Conservation (phyloP, 176 grass and related monocot genomes). For the Triticum monococcum region DNA sequence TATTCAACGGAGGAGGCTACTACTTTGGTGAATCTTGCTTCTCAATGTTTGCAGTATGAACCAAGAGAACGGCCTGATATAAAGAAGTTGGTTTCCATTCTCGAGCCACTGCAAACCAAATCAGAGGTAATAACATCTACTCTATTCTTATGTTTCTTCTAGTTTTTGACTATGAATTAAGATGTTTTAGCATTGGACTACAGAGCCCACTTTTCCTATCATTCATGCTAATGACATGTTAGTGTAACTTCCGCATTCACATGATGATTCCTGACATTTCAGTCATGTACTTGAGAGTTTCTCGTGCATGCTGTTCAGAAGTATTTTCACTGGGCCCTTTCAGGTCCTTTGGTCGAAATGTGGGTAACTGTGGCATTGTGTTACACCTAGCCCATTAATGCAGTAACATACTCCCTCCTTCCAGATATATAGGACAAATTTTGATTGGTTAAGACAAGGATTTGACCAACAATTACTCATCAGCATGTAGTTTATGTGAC, state of each 20-base stretch:
- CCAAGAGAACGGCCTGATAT: conserved; percentile 77
- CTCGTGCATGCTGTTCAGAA: background rate
- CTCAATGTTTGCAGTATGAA: conserved; percentile 89
- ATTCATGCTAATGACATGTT: background rate
- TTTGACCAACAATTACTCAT: too few relatives aligned
- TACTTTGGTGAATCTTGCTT: conserved; percentile 82
- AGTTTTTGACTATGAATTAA: conserved; percentile 3
- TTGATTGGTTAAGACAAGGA: too few relatives aligned
- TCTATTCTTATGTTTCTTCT: conserved; percentile 5
- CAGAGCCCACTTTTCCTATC: background rate
- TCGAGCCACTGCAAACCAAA: conserved; percentile 76
- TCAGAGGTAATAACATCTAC: conserved; percentile 50
- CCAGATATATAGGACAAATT: too few relatives aligned
- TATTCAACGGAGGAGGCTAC: conserved; percentile 80
- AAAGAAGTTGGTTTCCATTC: conserved; percentile 68
- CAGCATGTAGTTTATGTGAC: too few relatives aligned
- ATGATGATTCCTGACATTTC: background rate
- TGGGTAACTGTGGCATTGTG: background rate
- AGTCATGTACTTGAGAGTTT: background rate
- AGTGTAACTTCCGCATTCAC: background rate
- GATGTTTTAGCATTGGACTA: background rate
- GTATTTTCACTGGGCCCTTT: background rate
- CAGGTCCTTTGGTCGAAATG: background rate
- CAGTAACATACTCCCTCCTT: too few relatives aligned
- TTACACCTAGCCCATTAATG: too few relatives aligned